Base-by-base conservation (phyloP, 2,329 filamentous ascomycete species). In the Dactylellina parvicollis region DNA sequence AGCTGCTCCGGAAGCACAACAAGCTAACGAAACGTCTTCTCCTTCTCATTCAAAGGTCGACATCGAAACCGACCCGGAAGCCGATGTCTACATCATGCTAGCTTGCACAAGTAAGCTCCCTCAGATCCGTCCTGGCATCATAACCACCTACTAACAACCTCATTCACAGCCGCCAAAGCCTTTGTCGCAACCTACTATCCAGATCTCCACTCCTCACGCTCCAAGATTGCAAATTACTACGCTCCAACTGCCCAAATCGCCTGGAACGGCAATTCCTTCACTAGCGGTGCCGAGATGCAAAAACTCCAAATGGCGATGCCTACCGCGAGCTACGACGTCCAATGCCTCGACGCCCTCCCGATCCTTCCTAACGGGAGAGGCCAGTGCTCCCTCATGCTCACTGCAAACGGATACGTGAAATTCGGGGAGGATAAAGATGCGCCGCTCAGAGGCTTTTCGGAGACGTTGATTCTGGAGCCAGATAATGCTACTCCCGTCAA, bases 391-490 rank as follows among this genome's bases (percentile, higher is more conserved):
- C 84, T 96, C 71, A 81, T 89, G 34, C 86, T 96, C n/a, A 85
- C 89, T 69, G 87, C 92, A 57, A 90, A 87, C 78, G 92, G 92
- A 3, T 86, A 84, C 74, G 87, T 96, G 36, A 85, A 87, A 75
- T 89, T 90, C 78, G 88, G 88, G 52, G 86, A 87, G 70, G 85
- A 84, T 69, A 85, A 85, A 76, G 86, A 89, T 28, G 86, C 86
- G 12, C 85, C 85, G 12, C 85, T 87, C 80, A 87, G 87, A 76
- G 87, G 87, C 34, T 96, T 96, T 80, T 90, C 88, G 78, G 92
- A 96, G 80, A 89, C 86, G 0, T 89, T 96, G 79, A 86, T 96
- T 22, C 83, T 96, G 61, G 90, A 94, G 36, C 92, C 92, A 10
- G 74, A 75, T 49, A 50, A 59, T 12, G 61, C 69, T 18, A 52